Base-by-base conservation (phyloP, 2,329 filamentous ascomycete species). In the Ophiostoma himal-ulmi region DNA sequence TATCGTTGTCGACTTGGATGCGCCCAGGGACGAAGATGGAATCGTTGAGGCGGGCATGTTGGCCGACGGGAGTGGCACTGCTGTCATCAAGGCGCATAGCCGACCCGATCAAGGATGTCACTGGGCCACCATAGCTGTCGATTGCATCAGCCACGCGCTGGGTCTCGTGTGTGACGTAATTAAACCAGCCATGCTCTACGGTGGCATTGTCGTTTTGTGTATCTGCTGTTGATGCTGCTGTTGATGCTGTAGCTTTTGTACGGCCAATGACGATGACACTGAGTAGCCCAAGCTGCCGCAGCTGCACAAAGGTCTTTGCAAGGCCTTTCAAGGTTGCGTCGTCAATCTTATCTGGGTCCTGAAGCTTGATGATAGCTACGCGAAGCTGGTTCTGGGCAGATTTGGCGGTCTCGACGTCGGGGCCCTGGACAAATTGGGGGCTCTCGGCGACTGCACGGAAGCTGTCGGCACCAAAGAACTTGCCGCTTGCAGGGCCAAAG, bases 221-320 rank as follows among this genome's bases (percentile, higher is more conserved):
- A 22, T 11, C 10, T 30, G 30, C 52, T 26, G 30, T 30, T 30
- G 30, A 30, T 30, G 30, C 22, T 57, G 57, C 57, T 34, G 74
- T 74, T 60, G 75, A 71, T 11, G 37, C 80, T 30, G 76, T 78
- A 83, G 26, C 39, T 48, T 11, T 48, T 54, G 62, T 68, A 68
- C 89, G 91, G 75, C 97, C 94, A 10, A 97, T 82, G 1, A 98
- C 90, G 0, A 99, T 86, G 26, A 94, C 88, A 72, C 93, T 93
- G 68, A 88, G 84, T 74, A 99, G 85, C 2, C 95, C 94, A 17
- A 99, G 85, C 69, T 90, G 88, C 54, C 89, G 87, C 68, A 99
- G 87, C 78, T 97, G 94, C 39, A 89, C 89, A 57, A 99, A 80
- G 0, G 95, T 98, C 77, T 90, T 88, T 5, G 90, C 92, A 71